Conservation (phyloP, 441 rosid genomes). For the Theobroma grandiflorum region DNA sequence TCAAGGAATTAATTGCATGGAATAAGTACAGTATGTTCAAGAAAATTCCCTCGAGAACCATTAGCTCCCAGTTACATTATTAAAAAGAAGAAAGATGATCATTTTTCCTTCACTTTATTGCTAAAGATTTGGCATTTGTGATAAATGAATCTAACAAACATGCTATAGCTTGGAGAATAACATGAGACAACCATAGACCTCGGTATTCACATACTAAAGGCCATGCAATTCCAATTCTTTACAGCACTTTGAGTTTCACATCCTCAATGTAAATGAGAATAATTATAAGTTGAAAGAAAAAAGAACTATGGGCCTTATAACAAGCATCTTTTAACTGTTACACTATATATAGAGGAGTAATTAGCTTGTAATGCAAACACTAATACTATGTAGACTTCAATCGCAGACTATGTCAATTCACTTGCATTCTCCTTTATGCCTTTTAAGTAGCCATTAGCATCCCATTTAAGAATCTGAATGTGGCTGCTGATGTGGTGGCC, state of each 20-base stretch:
- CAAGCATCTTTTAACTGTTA: conserved; percentile 4
- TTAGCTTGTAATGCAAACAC: background rate
- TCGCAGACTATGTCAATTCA: background rate
- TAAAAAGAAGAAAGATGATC: no score
- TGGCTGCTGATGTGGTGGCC: conserved; percentile 55
- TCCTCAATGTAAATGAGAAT: background rate
- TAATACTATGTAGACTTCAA: background rate
- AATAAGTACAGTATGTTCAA: background rate
- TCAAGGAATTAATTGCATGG: background rate
- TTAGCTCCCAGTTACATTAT: background rate
- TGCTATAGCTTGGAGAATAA: background rate
- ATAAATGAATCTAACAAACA: background rate
- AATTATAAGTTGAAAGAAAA: background rate
- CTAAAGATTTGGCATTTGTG: background rate
- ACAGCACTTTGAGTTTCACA: background rate
- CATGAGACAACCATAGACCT: background rate
- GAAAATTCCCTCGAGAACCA: no score
- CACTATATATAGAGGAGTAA: background rate
- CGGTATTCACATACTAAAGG: background rate
- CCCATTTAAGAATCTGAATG: conserved; percentile 39
- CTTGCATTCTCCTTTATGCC: background rate
- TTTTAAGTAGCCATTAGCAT: background rate
- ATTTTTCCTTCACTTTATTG: background rate
- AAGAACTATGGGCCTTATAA: background rate
- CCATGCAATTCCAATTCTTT: background rate